Conservation (phyloP, 331 rosid species). For the Saraca asoca region DNA sequence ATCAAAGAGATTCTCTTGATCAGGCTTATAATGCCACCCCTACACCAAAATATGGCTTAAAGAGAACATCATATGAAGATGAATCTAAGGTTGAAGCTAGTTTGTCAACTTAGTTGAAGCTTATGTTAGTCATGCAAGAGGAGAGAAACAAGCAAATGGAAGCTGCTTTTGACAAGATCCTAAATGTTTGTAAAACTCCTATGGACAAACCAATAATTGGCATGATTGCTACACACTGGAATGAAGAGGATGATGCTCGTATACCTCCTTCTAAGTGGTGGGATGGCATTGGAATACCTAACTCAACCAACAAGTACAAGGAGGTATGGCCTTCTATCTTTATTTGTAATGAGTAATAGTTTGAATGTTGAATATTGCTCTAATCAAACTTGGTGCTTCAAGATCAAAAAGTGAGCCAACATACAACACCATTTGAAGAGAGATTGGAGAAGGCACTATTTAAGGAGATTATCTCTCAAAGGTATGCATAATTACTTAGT, state of each 20-base stretch:
- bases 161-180: too few relatives aligned
- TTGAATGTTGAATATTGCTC: slow-evolving; percentile 13
- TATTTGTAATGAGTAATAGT: background rate
- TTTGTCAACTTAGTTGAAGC: too few relatives aligned
- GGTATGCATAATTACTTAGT: slow-evolving; percentile 38
- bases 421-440: slow-evolving; percentile 93
- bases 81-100: too few relatives aligned
- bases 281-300: slow-evolving; percentile 91
- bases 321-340: slow-evolving; percentile 50
- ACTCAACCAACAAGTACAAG: slow-evolving; percentile 87
- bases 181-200: too few relatives aligned
- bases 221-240: too few relatives aligned
- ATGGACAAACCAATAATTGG: too few relatives aligned
- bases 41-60: slow-evolving; percentile 34
- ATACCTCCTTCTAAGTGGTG: too few relatives aligned
- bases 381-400: slow-evolving; percentile 40
- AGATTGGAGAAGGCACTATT: slow-evolving; percentile 90
- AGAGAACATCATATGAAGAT: slow-evolving; percentile 32
- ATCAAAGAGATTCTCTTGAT: slow-evolving; percentile 47
- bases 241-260: too few relatives aligned
- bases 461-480: slow-evolving; percentile 66
- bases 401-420: slow-evolving; percentile 96
- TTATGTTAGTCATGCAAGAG: too few relatives aligned
- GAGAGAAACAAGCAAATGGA: too few relatives aligned
- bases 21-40: slow-evolving; percentile 46